These are phyloP conservation scores for Polymyxa betae DNA, from an alignment of 208 protist genomes.

Conservation along the genomic window DNA sequence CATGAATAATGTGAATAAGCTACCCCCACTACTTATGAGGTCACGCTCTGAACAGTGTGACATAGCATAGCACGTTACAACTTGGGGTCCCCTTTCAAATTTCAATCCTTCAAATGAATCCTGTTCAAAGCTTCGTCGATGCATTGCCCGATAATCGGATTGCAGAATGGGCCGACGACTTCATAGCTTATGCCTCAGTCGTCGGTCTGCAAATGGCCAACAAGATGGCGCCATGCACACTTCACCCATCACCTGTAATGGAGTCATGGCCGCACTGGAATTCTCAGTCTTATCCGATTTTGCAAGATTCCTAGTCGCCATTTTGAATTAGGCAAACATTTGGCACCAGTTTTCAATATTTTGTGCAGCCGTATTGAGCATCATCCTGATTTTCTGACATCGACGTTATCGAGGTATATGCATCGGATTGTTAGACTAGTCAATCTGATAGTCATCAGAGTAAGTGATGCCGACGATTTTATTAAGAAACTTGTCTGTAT, in stretches of 20 bases:
- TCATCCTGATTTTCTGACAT: neutral
- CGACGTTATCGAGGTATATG: neutral
- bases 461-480: neutral
- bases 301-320: neutral
- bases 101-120: too few relatives aligned
- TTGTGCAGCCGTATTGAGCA: constrained; percentile 30
- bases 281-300: neutral
- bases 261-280: neutral
- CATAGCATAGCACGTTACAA: too few relatives aligned
- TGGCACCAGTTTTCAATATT: constrained; percentile 35
- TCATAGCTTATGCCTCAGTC: neutral
- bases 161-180: neutral
- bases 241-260: neutral
- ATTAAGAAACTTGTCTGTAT: neutral
- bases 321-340: neutral
- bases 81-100: too few relatives aligned
- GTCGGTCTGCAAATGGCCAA: constrained; percentile 28
- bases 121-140: neutral
- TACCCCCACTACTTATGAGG: too few relatives aligned
- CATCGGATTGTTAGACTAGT: neutral
- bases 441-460: neutral
- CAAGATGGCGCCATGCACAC: neutral
- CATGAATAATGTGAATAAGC: too few relatives aligned
- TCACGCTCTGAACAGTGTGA: too few relatives aligned
- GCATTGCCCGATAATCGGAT: neutral